Base-by-base conservation (phyloP, 2,329 filamentous ascomycete genomes). In the Hypoxylon sp. region DNA sequence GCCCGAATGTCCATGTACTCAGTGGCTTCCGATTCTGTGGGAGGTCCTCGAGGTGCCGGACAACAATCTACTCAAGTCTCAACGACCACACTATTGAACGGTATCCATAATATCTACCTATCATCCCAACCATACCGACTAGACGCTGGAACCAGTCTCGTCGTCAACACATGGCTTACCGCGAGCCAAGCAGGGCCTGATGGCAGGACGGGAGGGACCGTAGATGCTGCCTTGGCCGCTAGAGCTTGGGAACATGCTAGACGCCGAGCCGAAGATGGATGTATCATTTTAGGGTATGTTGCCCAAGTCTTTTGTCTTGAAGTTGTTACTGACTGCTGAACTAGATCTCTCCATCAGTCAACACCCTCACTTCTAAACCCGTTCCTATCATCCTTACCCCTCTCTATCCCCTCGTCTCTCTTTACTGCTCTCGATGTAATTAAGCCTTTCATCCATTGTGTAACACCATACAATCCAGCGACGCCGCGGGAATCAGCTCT, bases 221-320 rank as follows among this genome's bases (percentile, higher is more conserved):
- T 98, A 46, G 96, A 99, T 80, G 82, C 88, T 46, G 88, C 92
- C 21, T 82, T 99, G 55, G 92, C 93, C 15, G 85, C 89, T 57
- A 89, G 93, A 78, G 94, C 94, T 2, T 99, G 96, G 95, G 96
- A 99, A 82, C 96, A 99, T 84, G 95, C 96, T 62, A 89, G 95
- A 73, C 90, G 96, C 69, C 89, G 96, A 82, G 96, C 96, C 46
- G 96, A 99, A 80, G 96, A 99, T 82, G 94, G 93, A 15, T 98
- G 94, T 78, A 92, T 99, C 70, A 86, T 98, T 59, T 82, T 99
- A 73, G 92, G 92, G 93, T 97, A 85, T 73, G 89, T 81, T n/a
- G 3, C n/a, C 52, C 74, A 71, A 76, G 51, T 44, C 19, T 6
- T 6, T 57, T 54, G 1, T 55, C 42, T 35, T n/a, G 6, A 31